Conservation (phyloP, 257 asterid genomes). For the Solanum appendiculatum region DNA sequence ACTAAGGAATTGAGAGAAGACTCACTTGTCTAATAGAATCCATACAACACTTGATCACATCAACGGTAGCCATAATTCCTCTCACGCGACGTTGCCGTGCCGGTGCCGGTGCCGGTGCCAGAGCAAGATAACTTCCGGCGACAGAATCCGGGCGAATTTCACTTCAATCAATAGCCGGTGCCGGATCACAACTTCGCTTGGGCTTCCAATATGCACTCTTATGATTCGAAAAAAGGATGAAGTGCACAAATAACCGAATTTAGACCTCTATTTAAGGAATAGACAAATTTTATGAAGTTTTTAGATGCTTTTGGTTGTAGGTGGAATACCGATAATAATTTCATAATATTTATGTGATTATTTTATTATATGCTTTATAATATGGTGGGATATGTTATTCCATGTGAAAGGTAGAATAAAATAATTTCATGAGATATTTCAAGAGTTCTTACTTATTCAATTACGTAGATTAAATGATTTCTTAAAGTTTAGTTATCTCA, state of each 20-base stretch:
- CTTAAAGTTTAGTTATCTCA: no score
- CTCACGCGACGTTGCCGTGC: background rate
- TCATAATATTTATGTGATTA: no score
- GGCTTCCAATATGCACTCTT: background rate
- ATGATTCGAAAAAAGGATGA: background rate
- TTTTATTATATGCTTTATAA: no score
- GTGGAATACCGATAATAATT: no score
- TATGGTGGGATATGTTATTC: no score
- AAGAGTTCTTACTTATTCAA: no score
- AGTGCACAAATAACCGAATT: background rate
- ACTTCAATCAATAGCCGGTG: background rate
- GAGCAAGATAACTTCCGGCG: background rate
- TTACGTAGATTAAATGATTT: no score
- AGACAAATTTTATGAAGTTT: background rate
- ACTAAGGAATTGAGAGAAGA: background rate
- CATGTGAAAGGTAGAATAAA: no score
- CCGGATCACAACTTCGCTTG: no score
- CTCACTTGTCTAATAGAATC: slow-evolving; percentile 80
- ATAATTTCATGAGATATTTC: no score
- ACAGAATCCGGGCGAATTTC: background rate
- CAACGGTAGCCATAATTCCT: slow-evolving; percentile 48
- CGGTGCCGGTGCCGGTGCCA: background rate
- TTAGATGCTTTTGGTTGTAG: no score
- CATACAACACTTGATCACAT: slow-evolving; percentile 73
- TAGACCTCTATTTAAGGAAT: background rate